Evolutionary conservation across 305 asterid species (phyloP).

Genomic region (Solanum hybrid): DNA sequence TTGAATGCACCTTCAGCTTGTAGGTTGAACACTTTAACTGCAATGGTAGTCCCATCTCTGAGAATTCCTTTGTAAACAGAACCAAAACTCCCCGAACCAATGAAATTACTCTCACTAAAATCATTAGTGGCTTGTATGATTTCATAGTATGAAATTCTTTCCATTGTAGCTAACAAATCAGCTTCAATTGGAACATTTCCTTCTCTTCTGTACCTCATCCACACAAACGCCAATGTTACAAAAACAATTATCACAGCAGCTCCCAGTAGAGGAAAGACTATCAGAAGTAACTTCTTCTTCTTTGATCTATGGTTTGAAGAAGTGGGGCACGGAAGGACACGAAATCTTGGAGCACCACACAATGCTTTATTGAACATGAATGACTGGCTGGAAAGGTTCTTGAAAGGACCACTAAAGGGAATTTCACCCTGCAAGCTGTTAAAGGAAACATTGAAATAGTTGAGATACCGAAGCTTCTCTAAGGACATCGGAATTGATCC

Average conservation of each 20-base stretch:
- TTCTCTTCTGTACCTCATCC: not conserved
- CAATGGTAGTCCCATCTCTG: not conserved
- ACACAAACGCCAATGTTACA: not conserved
- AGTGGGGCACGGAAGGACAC: conserved; percentile 26
- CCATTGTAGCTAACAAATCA: not conserved
- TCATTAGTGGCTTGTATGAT: conserved; percentile 20
- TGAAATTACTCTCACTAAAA: conserved; percentile 19
- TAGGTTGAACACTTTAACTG: not conserved
- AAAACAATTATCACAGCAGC: not conserved
- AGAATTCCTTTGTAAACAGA: conserved; percentile 7
- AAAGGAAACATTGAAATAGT: conserved; percentile 17
- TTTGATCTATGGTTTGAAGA: not conserved
- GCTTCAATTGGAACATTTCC: not conserved
- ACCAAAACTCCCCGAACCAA: conserved; percentile 25
- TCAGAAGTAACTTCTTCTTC: not conserved
- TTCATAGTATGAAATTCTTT: conserved; percentile 19
- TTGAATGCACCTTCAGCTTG: not conserved
- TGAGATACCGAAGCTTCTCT: conserved; percentile 11
- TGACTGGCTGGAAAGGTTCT: conserved; percentile 23
- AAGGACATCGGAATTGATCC: conserved; percentile 18
- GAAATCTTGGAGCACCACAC: conserved; percentile 26
- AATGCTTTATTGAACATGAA: conserved; percentile 24
- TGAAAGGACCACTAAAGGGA: conserved; percentile 33
- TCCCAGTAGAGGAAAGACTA: not conserved
- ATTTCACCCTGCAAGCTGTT: conserved; percentile 24